Evolutionary conservation across 306 rosid species (phyloP), one percentile per base, ranked within the genome.

Genomic region (Datisca glomerata): DNA sequence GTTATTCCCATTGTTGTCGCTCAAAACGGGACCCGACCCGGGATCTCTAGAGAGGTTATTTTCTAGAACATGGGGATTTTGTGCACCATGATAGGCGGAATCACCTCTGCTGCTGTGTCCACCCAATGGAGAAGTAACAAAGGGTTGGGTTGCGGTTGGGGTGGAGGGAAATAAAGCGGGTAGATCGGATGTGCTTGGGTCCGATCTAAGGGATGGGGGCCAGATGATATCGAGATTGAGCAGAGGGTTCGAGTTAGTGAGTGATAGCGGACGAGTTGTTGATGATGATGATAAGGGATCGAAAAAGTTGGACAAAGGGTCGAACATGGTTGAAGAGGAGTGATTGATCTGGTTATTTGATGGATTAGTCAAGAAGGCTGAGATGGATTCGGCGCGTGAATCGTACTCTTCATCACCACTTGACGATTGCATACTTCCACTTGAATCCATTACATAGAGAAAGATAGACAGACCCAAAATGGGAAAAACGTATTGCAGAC

Each of bases 381-480:
- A 75, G 58, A 76, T 46, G 20, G 83, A 62, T 3, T 66, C 78
- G 16, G 68, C 73, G 62, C 93, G 83, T 73, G 95, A 89, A 47
- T 89, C 91, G 55, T 77, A 75, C 59, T 80, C 93, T 2, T 89
- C 93, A 0, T 80, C 98, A 18, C 95, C 83, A 34, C 97, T 89
- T 2, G 95, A 84, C 13, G 95, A 84, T 39, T 84, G 95, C 57
- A 89, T 55, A 53, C 98, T 89, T 1, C 84, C 93, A 67, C 86
- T 89, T 0, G 95, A 89, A 72, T 89, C 98, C 98, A 89, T 77
- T 7, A 22, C n/a, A n/a, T n/a, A n/a, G n/a, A n/a, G 55, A 42
- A 57, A 50, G 46, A 63, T 24, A 7, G 24, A 24, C 9, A 21
- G 12, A 23, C n/a, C n/a, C 12, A 18, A 23, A 32, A 35, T 14